Conservation (phyloP, 352 stramenopile species). For the Phytophthora vignae region DNA sequence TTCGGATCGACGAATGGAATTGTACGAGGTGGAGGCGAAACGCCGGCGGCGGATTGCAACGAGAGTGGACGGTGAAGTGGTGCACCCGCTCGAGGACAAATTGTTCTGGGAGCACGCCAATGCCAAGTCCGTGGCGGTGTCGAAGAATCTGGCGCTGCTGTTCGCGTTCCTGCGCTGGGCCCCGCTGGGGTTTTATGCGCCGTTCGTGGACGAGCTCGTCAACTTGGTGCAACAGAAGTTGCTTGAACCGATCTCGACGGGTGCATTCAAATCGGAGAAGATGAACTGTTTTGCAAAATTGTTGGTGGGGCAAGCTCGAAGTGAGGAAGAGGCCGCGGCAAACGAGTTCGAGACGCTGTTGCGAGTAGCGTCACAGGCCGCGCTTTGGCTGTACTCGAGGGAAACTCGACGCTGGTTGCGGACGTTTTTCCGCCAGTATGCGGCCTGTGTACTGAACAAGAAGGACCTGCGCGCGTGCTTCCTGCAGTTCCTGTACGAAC, state of each 20-base stretch:
- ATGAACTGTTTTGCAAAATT: slow-evolving; percentile 59
- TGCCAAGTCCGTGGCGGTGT: slow-evolving; percentile 42
- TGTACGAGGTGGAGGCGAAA: slow-evolving; percentile 17
- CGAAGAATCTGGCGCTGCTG: slow-evolving; percentile 72
- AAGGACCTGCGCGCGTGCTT: slow-evolving; percentile 53
- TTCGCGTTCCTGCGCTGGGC: slow-evolving; percentile 60
- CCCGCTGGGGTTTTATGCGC: slow-evolving; percentile 49
- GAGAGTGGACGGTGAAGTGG: neutral
- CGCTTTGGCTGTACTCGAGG: slow-evolving; percentile 61
- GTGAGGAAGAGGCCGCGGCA: slow-evolving; percentile 19
- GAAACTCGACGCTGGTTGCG: slow-evolving; percentile 54
- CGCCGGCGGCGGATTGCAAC: slow-evolving; percentile 9
- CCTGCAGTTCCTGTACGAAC: slow-evolving; percentile 47
- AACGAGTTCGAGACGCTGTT: slow-evolving; percentile 53
- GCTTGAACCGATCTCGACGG: slow-evolving; percentile 31
- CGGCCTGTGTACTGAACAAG: slow-evolving; percentile 49
- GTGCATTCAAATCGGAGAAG: slow-evolving; percentile 27
- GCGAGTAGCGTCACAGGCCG: slow-evolving; percentile 44
- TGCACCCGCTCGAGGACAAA: slow-evolving; percentile 49
- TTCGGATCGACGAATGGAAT: neutral
- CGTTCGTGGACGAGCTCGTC: slow-evolving; percentile 60
- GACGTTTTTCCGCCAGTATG: slow-evolving; percentile 53
- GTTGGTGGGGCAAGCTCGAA: slow-evolving; percentile 48
- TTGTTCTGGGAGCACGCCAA: slow-evolving; percentile 65
- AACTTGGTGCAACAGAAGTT: slow-evolving; percentile 51